These are phyloP conservation scores for Claviceps monticola DNA, from an alignment of 2,329 filamentous ascomycete genomes.

Conservation along the genomic window DNA sequence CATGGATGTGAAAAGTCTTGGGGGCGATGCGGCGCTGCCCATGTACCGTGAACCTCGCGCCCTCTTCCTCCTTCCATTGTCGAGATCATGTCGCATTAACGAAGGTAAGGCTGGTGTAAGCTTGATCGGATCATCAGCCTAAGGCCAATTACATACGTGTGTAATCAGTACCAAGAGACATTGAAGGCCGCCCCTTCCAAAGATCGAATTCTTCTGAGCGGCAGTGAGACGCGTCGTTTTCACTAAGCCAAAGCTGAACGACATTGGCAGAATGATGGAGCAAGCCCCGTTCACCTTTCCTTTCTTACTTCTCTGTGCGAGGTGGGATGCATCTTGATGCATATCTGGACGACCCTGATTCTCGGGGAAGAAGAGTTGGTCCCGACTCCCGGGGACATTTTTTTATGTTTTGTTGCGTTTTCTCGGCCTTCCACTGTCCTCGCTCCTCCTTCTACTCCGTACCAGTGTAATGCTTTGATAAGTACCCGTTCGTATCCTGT, in stretches of 20 bases:
- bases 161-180: neutral
- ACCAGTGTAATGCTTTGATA: neutral
- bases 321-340: neutral
- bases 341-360: neutral
- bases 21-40: neutral
- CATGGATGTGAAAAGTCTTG: neutral
- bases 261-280: neutral
- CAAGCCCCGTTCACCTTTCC: neutral
- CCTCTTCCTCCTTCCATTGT: neutral
- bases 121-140: neutral
- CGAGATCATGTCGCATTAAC: neutral
- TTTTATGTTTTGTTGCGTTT: neutral
- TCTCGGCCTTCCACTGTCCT: too few relatives aligned
- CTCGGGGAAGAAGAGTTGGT: neutral
- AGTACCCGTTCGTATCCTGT: neutral
- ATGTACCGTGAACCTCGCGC: neutral
- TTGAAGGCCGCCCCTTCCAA: neutral
- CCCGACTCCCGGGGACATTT: neutral
- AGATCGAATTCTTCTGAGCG: neutral
- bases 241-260: neutral
- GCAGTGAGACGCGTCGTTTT: neutral
- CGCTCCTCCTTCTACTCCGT: too few relatives aligned
- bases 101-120: too few relatives aligned
- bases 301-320: neutral
- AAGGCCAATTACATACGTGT: neutral